Percentiles rank a stretch among this genome's conserved stretches.
These are phyloP conservation scores for Leishmania gerbilli DNA, from an alignment of 208 protist genomes.

Conservation along the genomic window DNA sequence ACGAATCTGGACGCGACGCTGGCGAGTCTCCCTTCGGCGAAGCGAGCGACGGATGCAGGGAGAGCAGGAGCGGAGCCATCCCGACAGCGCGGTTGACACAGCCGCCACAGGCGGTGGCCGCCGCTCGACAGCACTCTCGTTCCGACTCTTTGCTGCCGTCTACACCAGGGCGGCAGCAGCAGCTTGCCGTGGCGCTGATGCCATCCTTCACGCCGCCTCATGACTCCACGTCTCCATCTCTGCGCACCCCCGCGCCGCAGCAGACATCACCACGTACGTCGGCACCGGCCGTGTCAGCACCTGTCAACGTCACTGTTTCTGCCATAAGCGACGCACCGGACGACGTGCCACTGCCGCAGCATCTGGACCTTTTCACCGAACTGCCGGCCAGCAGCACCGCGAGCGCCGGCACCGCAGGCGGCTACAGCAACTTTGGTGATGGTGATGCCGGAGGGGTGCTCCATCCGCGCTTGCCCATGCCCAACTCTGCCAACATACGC, in stretches of 20 bases:
- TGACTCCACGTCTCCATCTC: background rate
- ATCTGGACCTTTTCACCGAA: background rate
- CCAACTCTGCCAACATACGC: background rate
- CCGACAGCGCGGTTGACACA: conserved; percentile 6
- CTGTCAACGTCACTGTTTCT: background rate
- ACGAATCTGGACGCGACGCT: background rate
- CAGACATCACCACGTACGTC: background rate
- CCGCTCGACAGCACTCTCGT: background rate
- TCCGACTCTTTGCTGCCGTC: background rate
- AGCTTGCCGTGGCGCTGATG: background rate
- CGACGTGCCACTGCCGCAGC: conserved; percentile 18
- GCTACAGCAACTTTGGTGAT: background rate
- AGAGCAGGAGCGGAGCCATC: background rate
- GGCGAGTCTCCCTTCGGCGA: background rate
- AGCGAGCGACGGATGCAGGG: background rate
- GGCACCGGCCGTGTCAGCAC: background rate
- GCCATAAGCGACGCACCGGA: conserved; percentile 13
- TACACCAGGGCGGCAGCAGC: background rate
- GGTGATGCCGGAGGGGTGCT: background rate
- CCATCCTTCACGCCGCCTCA: background rate
- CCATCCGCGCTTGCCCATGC: background rate
- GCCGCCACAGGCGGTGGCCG: background rate
- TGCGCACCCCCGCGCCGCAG: background rate
- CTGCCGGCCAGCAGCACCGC: background rate
- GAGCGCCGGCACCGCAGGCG: background rate